Evolutionary conservation across 2,329 filamentous ascomycete species (phyloP).

Genomic region (Exserohilum rostratum): DNA sequence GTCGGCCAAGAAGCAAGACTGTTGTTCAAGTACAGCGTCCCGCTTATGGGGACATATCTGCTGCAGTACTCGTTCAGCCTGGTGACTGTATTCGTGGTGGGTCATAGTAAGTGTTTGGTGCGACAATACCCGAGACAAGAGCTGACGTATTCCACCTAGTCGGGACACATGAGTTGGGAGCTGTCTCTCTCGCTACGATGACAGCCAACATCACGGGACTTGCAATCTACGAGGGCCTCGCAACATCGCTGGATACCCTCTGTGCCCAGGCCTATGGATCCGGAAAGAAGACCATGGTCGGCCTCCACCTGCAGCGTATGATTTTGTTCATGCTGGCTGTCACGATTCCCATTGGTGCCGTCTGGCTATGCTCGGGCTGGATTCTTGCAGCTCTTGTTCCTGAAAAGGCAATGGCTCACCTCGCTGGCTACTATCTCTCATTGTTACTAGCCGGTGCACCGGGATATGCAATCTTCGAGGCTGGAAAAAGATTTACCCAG

Average conservation of each 20-base stretch:
- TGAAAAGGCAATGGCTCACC: slow-evolving; percentile 55
- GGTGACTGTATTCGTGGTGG: slow-evolving; percentile 59
- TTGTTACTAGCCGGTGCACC: slow-evolving; percentile 59
- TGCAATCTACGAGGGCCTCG: slow-evolving; percentile 59
- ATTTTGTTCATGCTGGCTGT: slow-evolving; percentile 56
- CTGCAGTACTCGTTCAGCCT: slow-evolving; percentile 61
- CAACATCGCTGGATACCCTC: slow-evolving; percentile 59
- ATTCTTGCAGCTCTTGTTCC: slow-evolving; percentile 56
- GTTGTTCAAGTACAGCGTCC: slow-evolving; percentile 53
- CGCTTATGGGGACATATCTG: slow-evolving; percentile 60
- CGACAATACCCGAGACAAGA: not conserved
- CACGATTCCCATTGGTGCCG: slow-evolving; percentile 55
- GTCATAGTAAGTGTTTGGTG: slow-evolving; percentile 47
- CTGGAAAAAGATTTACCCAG: slow-evolving; percentile 61
- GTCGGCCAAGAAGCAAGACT: slow-evolving; percentile 39
- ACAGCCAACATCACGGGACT: slow-evolving; percentile 62
- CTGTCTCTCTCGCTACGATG: slow-evolving; percentile 59
- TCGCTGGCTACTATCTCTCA: slow-evolving; percentile 58
- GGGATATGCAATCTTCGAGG: slow-evolving; percentile 62
- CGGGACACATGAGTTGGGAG: slow-evolving; percentile 59
- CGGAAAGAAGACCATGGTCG: slow-evolving; percentile 56
- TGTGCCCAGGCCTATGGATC: slow-evolving; percentile 61
- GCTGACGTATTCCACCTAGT: slow-evolving; percentile 27
- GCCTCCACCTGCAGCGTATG: slow-evolving; percentile 61
- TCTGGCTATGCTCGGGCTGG: slow-evolving; percentile 58